These are phyloP conservation scores for Thymus mandschuricus DNA, from an alignment of 257 asterid genomes.

Conservation along the genomic window DNA sequence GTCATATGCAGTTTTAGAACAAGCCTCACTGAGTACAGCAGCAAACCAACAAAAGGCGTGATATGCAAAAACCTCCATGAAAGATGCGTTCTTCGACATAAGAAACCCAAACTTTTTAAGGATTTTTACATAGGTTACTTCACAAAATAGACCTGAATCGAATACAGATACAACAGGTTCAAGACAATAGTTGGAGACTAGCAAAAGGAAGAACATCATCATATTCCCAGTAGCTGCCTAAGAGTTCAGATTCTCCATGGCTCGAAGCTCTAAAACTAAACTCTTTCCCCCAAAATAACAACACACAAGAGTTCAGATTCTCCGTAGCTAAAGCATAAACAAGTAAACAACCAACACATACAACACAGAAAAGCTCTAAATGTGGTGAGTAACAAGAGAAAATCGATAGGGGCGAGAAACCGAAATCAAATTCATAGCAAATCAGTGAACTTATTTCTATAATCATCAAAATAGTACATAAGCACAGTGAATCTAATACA, in stretches of 20 bases:
- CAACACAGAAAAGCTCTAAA: background rate
- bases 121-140: background rate
- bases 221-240: background rate
- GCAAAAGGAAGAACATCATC: background rate
- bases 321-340: background rate
- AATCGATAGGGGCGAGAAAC: background rate
- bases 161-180: background rate
- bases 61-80: too few species aligned
- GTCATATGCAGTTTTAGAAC: too few species aligned
- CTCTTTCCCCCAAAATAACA: background rate
- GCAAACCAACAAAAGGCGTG: too few species aligned
- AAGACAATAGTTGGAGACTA: background rate
- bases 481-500: background rate
- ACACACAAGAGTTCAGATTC: background rate
- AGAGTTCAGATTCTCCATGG: background rate
- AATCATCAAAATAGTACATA: constrained; percentile 18
- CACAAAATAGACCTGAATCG: background rate
- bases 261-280: background rate
- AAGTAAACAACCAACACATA: constrained; percentile 10
- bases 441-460: background rate
- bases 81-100: background rate
- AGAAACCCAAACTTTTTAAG: background rate
- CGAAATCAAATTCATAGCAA: constrained; percentile 4
- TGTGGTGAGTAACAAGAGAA: background rate
- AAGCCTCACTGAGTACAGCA: too few species aligned